Evolutionary conservation across 108 stramenopile genomes (phyloP).

Genomic region (Fistulifera pelliculosa): DNA sequence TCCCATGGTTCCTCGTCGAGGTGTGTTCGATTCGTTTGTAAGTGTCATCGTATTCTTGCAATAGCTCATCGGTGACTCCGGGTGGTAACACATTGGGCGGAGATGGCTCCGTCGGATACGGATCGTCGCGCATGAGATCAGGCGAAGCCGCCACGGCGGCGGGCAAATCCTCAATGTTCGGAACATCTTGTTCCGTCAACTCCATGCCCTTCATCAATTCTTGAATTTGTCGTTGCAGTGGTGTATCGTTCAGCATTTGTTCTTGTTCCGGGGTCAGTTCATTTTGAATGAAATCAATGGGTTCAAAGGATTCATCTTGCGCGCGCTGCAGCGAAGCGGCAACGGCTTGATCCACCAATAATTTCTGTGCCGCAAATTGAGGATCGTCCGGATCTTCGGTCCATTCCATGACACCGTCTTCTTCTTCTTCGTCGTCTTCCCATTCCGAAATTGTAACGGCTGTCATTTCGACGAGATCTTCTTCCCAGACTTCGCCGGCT

Average conservation of each 20-base stretch:
- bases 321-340: conserved; percentile 16
- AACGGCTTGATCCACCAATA: conserved; percentile 22
- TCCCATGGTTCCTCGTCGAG: conserved; percentile 50
- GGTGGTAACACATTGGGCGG: conserved; percentile 26
- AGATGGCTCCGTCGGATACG: conserved; percentile 30
- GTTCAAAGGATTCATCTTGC: conserved; percentile 21
- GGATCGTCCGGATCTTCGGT: conserved; percentile 38
- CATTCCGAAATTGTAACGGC: background rate
- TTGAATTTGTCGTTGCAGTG: conserved; percentile 15
- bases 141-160: conserved; percentile 31
- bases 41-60: conserved; percentile 46
- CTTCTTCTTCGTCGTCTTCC: conserved; percentile 18
- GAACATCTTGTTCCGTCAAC: conserved; percentile 37
- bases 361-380: conserved; percentile 25
- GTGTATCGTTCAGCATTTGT: conserved; percentile 14
- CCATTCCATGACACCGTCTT: conserved; percentile 13
- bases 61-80: conserved; percentile 42
- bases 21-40: conserved; percentile 38
- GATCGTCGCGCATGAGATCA: conserved; percentile 44
- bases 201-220: conserved; percentile 5
- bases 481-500: conserved; percentile 38
- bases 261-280: conserved; percentile 23
- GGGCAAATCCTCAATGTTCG: conserved; percentile 30
- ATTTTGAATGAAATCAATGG: conserved; percentile 14
- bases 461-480: conserved; percentile 67